phyloP scores from a whole-genome alignment of 163 green algal genomes.

The Chlorella variabilis region DNA sequence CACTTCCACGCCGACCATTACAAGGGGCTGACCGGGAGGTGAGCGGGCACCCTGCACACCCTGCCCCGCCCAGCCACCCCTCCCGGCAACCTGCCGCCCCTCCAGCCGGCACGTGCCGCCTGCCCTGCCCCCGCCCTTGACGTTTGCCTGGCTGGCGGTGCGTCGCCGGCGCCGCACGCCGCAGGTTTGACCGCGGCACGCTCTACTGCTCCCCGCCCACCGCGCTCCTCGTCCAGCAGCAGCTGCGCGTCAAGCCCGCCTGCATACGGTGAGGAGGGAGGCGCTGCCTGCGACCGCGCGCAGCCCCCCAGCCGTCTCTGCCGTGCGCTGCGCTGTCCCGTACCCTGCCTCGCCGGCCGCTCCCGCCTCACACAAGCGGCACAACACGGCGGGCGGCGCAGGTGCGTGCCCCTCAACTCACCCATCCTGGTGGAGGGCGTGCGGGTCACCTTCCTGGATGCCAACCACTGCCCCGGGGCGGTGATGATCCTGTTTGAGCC shows the following conservation, averaged over 20 bases:
- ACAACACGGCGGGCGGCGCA: too few relatives aligned
- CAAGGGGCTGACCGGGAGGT: slow-evolving; percentile 57
- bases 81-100: too few relatives aligned
- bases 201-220: slow-evolving; percentile 89
- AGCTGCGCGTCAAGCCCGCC: slow-evolving; percentile 59
- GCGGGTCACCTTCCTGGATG: slow-evolving; percentile 86
- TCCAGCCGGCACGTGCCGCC: too few relatives aligned
- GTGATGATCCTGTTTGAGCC: slow-evolving; percentile 85
- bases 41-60: background rate
- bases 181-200: slow-evolving; percentile 68
- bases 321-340: background rate
- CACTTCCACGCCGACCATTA: slow-evolving; percentile 97
- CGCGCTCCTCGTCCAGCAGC: slow-evolving; percentile 74
- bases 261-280: slow-evolving; percentile 22
- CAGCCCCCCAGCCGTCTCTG: too few relatives aligned
- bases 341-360: too few relatives aligned
- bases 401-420: slow-evolving; percentile 46
- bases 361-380: too few relatives aligned
- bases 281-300: too few relatives aligned
- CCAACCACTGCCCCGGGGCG: slow-evolving; percentile 97
- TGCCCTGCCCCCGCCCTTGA: background rate
- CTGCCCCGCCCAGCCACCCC: background rate
- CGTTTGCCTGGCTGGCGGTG: too few relatives aligned
- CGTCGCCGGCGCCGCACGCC: too few relatives aligned
- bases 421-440: slow-evolving; percentile 67